Evolutionary conservation across 202 grass and related monocot genomes (phyloP), one percentile per base, ranked within the genome.

Genomic region (Carex arenaria): DNA sequence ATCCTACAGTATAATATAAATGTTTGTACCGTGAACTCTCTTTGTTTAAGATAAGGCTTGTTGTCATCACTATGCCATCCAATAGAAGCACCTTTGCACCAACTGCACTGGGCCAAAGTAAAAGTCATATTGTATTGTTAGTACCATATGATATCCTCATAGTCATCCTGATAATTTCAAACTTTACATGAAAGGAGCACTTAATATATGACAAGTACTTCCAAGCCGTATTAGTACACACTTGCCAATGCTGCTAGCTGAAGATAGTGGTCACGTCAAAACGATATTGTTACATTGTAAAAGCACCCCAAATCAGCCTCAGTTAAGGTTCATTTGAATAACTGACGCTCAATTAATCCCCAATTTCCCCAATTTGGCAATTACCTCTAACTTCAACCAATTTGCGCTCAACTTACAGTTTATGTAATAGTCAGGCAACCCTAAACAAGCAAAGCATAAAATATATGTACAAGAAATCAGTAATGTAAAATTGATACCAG

Each of bases 41-140:
- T 90, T 89, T 98, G 95, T 82, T 82, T 93, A 78, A 98, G 92
- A 90, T 98, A 98, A 82, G 95, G 89, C 78, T 88, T 91, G 71
- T 98, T 98, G 64, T 98, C 87, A 84, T 95, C 95, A 49, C 87
- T 91, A 74, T 98, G 92, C 95, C 95, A 98, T 80, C 92, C 92
- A 86, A 94, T 94, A 59, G 85, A 94, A 82, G 95, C 82, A 64
- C 90, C 90, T 87, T 94, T 98, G 65, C 92, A 98, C 95, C 90
- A 98, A 85, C 95, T 95, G 82, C 87, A 87, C 22, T 80, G 34
- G 28, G 30, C 15, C 51, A 77, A 76, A 56, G 2, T 76, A 11
- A 72, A 72, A 15, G 38, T 12, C 3, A 51, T 23, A 49, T 51
- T 49, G 19, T 23, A 72, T 23, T 11, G 8, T 36, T 57, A 36